Evolutionary conservation across 2,329 filamentous ascomycete genomes (phyloP).

Genomic region (Tolypocladium nubicola): DNA sequence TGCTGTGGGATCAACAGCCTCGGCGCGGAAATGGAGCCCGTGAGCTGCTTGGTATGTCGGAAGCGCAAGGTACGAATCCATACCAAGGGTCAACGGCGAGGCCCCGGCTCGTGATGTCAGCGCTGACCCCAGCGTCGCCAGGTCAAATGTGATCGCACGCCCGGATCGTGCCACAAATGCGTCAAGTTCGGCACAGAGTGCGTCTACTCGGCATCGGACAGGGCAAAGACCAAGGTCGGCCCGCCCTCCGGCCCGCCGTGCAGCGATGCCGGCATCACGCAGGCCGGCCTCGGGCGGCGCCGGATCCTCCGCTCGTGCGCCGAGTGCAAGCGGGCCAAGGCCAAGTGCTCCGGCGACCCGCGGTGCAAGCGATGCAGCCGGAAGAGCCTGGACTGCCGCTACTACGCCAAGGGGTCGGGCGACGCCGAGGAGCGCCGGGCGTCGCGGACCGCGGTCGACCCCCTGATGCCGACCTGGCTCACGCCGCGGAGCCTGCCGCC

Average conservation of each 20-base stretch:
- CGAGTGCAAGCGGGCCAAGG: neutral
- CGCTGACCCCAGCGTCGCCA: neutral
- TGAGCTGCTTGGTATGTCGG: neutral
- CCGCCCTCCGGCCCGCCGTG: too few species aligned
- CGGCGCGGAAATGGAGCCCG: neutral
- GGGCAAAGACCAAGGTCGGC: neutral
- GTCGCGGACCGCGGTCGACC: neutral
- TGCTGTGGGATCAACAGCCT: neutral
- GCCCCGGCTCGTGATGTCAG: neutral
- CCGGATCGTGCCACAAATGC: neutral
- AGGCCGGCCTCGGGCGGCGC: neutral
- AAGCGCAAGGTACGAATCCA: neutral
- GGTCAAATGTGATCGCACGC: neutral
- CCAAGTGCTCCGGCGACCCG: neutral
- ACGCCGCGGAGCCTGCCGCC: neutral
- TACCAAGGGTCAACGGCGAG: too few species aligned
- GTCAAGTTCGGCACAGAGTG: neutral
- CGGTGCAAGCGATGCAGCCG: neutral
- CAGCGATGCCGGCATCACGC: neutral
- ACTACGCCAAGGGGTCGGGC: neutral
- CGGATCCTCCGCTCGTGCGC: neutral
- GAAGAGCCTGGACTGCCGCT: neutral
- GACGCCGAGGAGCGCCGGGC: neutral
- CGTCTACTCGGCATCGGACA: neutral
- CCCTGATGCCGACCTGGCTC: neutral